These are phyloP conservation scores for Diplotaxis tenuifolia DNA, from an alignment of 345 rosid genomes.

Conservation along the genomic window DNA sequence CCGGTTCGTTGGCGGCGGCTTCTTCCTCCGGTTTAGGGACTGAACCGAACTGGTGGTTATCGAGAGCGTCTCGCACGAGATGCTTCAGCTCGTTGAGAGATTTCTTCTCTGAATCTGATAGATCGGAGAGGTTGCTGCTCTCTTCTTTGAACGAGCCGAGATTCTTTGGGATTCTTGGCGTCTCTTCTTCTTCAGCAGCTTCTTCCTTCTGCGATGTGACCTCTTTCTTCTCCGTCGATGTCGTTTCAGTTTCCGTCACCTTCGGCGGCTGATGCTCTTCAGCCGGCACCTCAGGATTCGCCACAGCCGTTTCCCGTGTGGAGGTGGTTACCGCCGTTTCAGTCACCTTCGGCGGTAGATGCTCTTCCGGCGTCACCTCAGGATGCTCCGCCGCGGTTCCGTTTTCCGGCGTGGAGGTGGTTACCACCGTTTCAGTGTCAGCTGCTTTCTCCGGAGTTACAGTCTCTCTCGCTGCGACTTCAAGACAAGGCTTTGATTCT, in stretches of 20 bases:
- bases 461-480: neutral
- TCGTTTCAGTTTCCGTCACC: constrained; percentile 33
- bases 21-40: constrained; percentile 1
- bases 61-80: constrained; percentile 44
- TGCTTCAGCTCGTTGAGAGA: constrained; percentile 52
- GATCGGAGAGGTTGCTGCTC: constrained; percentile 63
- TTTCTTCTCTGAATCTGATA: constrained; percentile 49
- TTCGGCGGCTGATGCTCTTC: constrained; percentile 30
- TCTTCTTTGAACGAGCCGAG: constrained; percentile 67
- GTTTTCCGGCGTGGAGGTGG: neutral
- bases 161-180: constrained; percentile 40
- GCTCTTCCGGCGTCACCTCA: constrained; percentile 10
- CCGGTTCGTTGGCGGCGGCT: constrained; percentile 26
- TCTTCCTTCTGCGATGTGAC: constrained; percentile 15
- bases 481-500: constrained; percentile 25
- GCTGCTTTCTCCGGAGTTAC: constrained; percentile 26
- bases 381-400: constrained; percentile 28
- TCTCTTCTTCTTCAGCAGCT: constrained; percentile 11
- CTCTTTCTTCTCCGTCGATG: constrained; percentile 44
- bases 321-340: neutral
- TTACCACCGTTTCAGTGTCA: constrained; percentile 5
- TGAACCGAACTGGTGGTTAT: constrained; percentile 38
- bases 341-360: constrained; percentile 25
- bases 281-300: neutral
- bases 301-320: constrained; percentile 29